Evolutionary conservation across 805 yeast species (phyloP), one percentile per base, ranked within the genome.

Genomic region (Hemisphaericaspora nanyangensis): DNA sequence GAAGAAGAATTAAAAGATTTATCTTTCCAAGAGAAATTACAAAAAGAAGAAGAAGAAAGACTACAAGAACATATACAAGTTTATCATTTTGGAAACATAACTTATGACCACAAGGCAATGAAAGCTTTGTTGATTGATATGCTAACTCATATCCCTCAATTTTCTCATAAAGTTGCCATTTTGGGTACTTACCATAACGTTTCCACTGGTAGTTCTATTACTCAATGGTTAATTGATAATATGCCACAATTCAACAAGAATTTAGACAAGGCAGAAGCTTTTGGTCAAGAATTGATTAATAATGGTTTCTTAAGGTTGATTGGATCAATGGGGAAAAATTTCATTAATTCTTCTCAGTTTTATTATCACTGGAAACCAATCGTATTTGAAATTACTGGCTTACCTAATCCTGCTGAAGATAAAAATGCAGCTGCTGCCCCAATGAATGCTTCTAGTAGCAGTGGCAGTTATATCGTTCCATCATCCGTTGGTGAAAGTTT

Each of bases 311-410:
- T 86, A 26, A 70, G 80, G 46, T 68, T 80, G 24, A 79, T 85
- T 33, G 91, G 91, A 6, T 72, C 79, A 35, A 77, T 80, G 52
- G 56, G 56, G 20, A 65, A 65, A 34, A 67, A 60, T 37, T 87
- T 87, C 59, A 87, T 82, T 38, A 86, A 85, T 57, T 79, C 88
- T 16, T 77, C 88, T 3, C 82, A 79, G 39, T 78, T 82, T 56
- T 72, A 67, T 51, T 87, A 86, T 54, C 95, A 86, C 60, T 88
- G 95, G 95, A 81, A 79, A 45, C 80, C 80, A 3, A 60, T 70
- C 43, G 85, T 85, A 1, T 85, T 76, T 54, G 78, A 74, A 44
- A 64, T 76, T 29, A 58, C 68, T 2, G 35, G 27, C 11, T 6
- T 20, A 20, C 12, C 33, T 28, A 4, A 19, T 15, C 32, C 32